Evolutionary conservation across 306 rosid species (phyloP).

Genomic region (Fragaria vesca): DNA sequence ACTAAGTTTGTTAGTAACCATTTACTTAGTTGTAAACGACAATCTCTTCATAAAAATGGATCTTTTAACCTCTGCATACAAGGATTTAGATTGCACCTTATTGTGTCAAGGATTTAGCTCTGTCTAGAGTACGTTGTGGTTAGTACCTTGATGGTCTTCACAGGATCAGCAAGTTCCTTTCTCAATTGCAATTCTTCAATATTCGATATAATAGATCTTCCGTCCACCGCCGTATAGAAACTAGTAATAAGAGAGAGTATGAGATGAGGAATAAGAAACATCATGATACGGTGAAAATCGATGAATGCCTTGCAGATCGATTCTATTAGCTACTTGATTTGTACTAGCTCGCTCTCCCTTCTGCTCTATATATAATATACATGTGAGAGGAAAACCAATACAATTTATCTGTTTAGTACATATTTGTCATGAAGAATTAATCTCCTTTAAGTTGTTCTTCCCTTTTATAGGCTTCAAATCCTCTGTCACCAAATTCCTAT

Average conservation of each 20-base stretch:
- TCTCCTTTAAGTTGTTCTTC: no score
- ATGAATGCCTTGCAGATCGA: background rate
- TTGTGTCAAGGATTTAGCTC: background rate
- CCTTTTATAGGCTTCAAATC: no score
- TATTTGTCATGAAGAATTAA: no score
- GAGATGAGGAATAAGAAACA: background rate
- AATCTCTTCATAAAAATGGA: no score
- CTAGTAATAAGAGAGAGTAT: background rate
- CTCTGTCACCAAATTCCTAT: no score
- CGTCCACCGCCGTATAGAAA: background rate
- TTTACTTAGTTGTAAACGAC: no score
- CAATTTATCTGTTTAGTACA: no score
- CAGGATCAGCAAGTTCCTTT: background rate
- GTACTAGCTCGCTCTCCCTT: background rate
- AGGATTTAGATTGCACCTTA: background rate
- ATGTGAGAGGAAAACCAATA: no score
- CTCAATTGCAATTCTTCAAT: background rate
- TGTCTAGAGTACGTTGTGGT: background rate
- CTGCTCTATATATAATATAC: no score
- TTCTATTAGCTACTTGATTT: background rate
- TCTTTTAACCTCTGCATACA: background rate
- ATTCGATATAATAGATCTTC: background rate
- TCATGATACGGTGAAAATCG: background rate
- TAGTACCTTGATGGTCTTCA: background rate
- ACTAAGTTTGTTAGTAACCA: background rate